Base-by-base conservation (phyloP, 140 eudicot genomes). In the Anethum foeniculum region DNA sequence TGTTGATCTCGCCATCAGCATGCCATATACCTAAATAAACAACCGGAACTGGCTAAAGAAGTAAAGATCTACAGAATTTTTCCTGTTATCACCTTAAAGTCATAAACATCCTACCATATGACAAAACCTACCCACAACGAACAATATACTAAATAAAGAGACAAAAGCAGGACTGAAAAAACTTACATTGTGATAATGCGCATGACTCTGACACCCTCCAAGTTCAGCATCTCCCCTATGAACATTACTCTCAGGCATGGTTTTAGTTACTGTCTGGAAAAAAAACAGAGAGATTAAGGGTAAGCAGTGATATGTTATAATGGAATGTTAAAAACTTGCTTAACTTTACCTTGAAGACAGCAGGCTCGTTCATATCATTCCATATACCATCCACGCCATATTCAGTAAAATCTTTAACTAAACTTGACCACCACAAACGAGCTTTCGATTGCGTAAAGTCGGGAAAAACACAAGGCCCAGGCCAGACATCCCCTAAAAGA, bases 301-400 rank as follows among this genome's bases (percentile, higher is more conserved):
- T 6, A 71, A 77, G 7, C 54, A 27, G 15, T 38, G 34, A 81
- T 78, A 8, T 27, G 15, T 71, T 46, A 84, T 64, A 75, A 60
- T 77, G 81, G 10, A 19, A 36, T 38, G 28, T 46, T 8, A 75
- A 47, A 27, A 75, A 75, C 2, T 46, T 75, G 48, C 13, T n/a
- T 10, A 79, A 74, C 2, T 44, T 85, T 46, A 94, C 98, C 95
- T 90, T 90, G 77, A 92, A 90, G 11, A 94, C 87, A 58, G 96
- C 92, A 12, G 99, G 99, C 86, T 94, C 99, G 36, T 94, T 94
- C 99, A 94, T 94, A 81, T 94, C 99, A 81, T 94, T 92, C 99
- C 99, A 94, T 86, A 92, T 89, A 79, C 99, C 99, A 89, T 92
- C 99, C 73, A 94, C 97, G 21, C 99, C 97, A 47, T 90, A 88